Conservation (phyloP, 257 asterid genomes). For the Rubia yunnanensis region DNA sequence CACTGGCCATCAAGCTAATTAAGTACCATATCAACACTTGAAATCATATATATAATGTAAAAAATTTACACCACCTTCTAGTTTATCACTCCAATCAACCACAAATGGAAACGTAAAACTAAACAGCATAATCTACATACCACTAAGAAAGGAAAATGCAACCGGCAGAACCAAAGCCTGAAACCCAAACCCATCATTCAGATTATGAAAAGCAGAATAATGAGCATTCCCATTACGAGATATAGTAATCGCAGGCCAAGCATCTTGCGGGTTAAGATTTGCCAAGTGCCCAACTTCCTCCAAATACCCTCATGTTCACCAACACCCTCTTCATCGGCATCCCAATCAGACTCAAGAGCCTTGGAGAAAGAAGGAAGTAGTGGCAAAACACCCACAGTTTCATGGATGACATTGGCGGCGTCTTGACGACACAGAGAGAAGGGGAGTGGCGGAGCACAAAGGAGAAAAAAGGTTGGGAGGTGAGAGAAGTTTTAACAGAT, state of each 20-base stretch:
- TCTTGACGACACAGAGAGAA: too few relatives aligned
- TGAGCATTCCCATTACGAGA: slow-evolving; percentile 95
- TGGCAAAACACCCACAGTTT: too few relatives aligned
- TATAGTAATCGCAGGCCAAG: slow-evolving; percentile 98
- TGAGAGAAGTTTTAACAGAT: too few relatives aligned
- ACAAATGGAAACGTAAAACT: too few relatives aligned
- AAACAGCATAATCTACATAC: slow-evolving; percentile 26
- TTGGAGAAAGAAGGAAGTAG: slow-evolving; percentile 87
- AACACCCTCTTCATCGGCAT: slow-evolving; percentile 95
- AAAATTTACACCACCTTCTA: too few relatives aligned
- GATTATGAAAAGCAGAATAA: slow-evolving; percentile 92
- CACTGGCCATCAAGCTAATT: neutral
- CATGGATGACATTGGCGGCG: too few relatives aligned
- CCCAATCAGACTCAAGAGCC: slow-evolving; percentile 94
- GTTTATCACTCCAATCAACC: too few relatives aligned
- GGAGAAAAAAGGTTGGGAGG: too few relatives aligned
- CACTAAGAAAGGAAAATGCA: slow-evolving; percentile 97
- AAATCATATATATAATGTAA: too few relatives aligned
- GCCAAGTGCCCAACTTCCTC: slow-evolving; percentile 97
- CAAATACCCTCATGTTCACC: slow-evolving; percentile 81
- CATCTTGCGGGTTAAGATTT: slow-evolving; percentile 93
- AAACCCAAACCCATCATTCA: slow-evolving; percentile 94
- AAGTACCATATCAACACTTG: neutral
- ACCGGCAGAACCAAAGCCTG: slow-evolving; percentile 93
- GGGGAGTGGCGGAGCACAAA: too few relatives aligned